Evolutionary conservation across 2,329 filamentous ascomycete species (phyloP), one percentile per base, ranked within the genome.

Genomic region (Didymella keratinophila): DNA sequence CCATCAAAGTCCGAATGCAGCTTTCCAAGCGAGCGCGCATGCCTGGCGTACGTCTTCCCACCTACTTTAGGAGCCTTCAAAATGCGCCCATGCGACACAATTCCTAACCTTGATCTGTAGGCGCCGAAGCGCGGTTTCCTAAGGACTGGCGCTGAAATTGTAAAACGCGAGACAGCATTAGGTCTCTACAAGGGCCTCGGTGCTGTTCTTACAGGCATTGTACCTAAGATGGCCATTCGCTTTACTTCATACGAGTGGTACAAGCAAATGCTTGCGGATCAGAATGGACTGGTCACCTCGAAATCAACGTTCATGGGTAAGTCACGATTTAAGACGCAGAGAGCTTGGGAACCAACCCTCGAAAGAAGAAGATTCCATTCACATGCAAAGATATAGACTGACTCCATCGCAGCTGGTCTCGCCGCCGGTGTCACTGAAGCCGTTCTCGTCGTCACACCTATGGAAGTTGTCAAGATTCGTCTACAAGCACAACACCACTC

Each of bases 1-100:
- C 93, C 60, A 96, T 98, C 83, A 97, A 99, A 86, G 95, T 99
- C 62, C 93, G 95, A 70, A 99, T 99, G 96, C 95, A 99, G 82
- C 89, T 99, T 60, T 98, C 95, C 55, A 86, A 90, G 67, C 88
- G 95, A 76, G 92, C 91, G 48, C 86, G 90, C 67, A 86, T 87
- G 60, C 93, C 93, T 56, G 95, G 95, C 61, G 87, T 90, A 77
- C 67, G 84, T 82, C 32, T 37, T 34, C 45, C 44, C n/a, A 12
- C 23, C 23, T 14, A 14, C 37, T 49, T 59, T 62, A 58, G 63
- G 46, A 14, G 30, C 36, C 45, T 43, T 5, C 50, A 37, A 21
- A 20, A 48, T 27, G 32, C 37, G n/a, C 14, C 14, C 16, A 30
- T 34, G 18, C 36, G 32, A 43, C 43, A n/a, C 14, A 20, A 25